Evolutionary conservation across 192 early-diverging fungal genomes (phyloP).

Genomic region (Diversispora epigaea): DNA sequence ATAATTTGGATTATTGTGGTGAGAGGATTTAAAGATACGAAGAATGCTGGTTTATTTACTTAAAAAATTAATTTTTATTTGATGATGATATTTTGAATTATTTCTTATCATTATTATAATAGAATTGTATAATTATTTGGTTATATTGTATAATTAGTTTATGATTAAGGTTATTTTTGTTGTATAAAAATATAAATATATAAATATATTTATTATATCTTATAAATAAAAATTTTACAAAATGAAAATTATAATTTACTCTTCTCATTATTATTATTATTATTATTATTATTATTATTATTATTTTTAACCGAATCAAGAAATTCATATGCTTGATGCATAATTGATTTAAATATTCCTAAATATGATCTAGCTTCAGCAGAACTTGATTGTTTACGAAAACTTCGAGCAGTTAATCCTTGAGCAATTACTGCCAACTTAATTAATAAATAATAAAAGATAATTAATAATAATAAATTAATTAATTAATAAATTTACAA

Average conservation of each 20-base stretch:
- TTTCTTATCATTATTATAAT: background rate
- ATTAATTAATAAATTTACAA: background rate
- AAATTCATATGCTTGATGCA: too few relatives aligned
- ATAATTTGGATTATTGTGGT: conserved; percentile 41
- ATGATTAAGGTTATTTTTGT: too few relatives aligned
- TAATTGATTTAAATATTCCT: conserved; percentile 39
- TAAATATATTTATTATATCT: too few relatives aligned
- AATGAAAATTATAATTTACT: too few relatives aligned
- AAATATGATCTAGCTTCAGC: conserved; percentile 50
- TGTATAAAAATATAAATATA: too few relatives aligned
- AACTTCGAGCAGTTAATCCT: conserved; percentile 87
- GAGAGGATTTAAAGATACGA: conserved; percentile 40
- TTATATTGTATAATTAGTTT: too few relatives aligned
- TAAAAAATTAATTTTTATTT: background rate
- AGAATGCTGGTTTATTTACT: conserved; percentile 14
- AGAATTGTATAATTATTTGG: too few relatives aligned
- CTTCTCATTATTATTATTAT: too few relatives aligned
- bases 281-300: too few relatives aligned
- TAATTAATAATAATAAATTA: background rate
- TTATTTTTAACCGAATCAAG: too few relatives aligned
- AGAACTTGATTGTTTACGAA: conserved; percentile 84
- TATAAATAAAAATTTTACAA: too few relatives aligned
- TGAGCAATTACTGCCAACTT: conserved; percentile 77
- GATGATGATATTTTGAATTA: too few relatives aligned
- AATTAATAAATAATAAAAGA: background rate